Evolutionary conservation across 257 asterid species (phyloP).

Genomic region (Solanum bulbocastanum): DNA sequence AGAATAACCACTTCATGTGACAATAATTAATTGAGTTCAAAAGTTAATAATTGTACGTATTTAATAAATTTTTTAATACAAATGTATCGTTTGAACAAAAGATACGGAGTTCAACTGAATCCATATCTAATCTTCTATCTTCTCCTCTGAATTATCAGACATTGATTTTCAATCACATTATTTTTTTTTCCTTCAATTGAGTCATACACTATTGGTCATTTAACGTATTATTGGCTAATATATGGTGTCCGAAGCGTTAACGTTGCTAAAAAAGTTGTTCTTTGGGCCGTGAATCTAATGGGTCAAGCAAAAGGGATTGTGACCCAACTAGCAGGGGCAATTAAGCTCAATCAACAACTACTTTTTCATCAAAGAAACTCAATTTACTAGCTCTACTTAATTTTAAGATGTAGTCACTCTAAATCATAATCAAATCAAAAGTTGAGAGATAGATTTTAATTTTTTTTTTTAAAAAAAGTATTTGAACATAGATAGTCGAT

Average conservation of each 20-base stretch:
- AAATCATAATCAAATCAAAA: background rate
- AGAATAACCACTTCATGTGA: background rate
- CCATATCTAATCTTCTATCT: background rate
- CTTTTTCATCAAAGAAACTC: no score
- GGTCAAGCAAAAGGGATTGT: background rate
- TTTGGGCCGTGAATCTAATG: background rate
- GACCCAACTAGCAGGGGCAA: background rate
- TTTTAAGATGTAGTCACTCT: no score
- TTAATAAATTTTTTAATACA: background rate
- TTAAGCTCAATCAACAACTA: no score
- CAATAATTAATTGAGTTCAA: background rate
- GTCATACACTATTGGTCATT: background rate
- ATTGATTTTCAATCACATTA: background rate
- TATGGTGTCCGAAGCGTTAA: background rate
- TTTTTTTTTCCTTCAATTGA: background rate
- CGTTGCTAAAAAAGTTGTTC: background rate
- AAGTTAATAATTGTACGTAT: background rate
- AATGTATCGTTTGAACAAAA: background rate
- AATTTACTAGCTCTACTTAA: no score
- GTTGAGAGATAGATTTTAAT: background rate
- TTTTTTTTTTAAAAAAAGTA: background rate
- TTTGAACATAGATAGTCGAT: no score
- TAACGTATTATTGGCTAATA: background rate
- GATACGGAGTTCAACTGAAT: fast-evolving
- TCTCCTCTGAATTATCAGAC: background rate